Base-by-base conservation (phyloP, 2,329 filamentous ascomycete genomes). In the Trichoderma guizhouense region DNA sequence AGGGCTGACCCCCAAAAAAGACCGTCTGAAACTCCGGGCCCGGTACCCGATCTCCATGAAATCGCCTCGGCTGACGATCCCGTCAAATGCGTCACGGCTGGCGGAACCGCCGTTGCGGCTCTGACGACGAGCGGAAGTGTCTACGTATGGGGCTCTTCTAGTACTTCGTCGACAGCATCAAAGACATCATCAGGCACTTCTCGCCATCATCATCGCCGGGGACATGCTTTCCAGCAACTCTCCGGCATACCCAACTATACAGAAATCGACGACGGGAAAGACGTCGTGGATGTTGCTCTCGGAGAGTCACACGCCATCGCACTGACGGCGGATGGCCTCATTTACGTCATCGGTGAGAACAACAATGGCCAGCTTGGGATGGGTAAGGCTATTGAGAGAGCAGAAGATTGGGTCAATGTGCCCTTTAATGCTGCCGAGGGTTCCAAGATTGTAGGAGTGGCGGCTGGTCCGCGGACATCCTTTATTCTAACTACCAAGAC, bases 271-370 rank as follows among this genome's bases (percentile, higher is more conserved):
- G 81, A 79, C 7, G 83, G 83, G 5, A 80, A 83, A 26, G 88
- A 92, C 72, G 81, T 92, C 3, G 73, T 82, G 7, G 89, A 91
- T 73, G 81, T 90, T 51, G 87, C 84, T 1, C 76, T 92, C 7
- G 90, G 90, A 0, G 85, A 87, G 43, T 82, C 83, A 8, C 90
- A 92, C 78, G 83, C 88, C n/a, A 81, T 91, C 9, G 86, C 85
- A 7, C 77, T 92, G 28, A 87, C 85, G 0, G 80, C 81, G 0
- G 81, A 84, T 2, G 84, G 84, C 0, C 80, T 81, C 24, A 78
- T 92, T 0, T 91, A 85, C 74, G 86, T 86, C 5, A 82, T 87
- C 57, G 90, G 90, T 0, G 81, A 83, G 43, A 90, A 91, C 72
- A 74, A 74, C 2, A 88, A 88, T 75, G 89, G 89, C 0, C 90